These are phyloP conservation scores for Diplodia mutila DNA, from an alignment of 2,329 filamentous ascomycete species.

Conservation along the genomic window DNA sequence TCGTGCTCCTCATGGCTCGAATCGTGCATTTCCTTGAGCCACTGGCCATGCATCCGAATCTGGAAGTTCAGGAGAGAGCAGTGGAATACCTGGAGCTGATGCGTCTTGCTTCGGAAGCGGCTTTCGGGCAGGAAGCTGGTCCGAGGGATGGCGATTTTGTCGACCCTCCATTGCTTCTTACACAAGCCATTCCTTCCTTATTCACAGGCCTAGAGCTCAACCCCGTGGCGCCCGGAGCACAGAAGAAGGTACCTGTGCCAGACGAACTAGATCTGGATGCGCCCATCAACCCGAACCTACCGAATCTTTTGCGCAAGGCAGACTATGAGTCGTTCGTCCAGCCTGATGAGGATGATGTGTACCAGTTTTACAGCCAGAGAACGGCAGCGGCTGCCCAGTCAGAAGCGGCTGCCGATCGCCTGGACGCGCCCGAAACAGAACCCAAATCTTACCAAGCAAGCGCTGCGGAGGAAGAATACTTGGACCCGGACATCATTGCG, in stretches of 20 bases:
- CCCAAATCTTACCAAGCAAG: constrained; percentile 51
- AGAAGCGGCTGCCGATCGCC: constrained; percentile 47
- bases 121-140: constrained; percentile 64
- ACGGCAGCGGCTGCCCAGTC: constrained; percentile 35
- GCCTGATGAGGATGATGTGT: constrained; percentile 49
- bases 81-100: constrained; percentile 92
- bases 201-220: constrained; percentile 89
- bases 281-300: constrained; percentile 77
- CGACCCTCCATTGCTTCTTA: constrained; percentile 81
- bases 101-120: constrained; percentile 82
- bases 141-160: constrained; percentile 67
- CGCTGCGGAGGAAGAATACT: constrained; percentile 52
- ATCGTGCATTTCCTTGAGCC: constrained; percentile 82
- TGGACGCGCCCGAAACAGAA: constrained; percentile 45
- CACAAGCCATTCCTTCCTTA: constrained; percentile 85
- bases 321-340: constrained; percentile 49
- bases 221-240: constrained; percentile 80
- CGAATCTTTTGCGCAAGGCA: constrained; percentile 63
- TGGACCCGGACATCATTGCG: constrained; percentile 75
- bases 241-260: constrained; percentile 82
- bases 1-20: constrained; percentile 77
- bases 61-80: constrained; percentile 93
- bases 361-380: constrained; percentile 52
- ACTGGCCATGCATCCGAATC: constrained; percentile 76
- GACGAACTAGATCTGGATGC: constrained; percentile 76